Evolutionary conservation across 768 basidiomycete species (phyloP).

Genomic region (Boletus rubroflammeus): DNA sequence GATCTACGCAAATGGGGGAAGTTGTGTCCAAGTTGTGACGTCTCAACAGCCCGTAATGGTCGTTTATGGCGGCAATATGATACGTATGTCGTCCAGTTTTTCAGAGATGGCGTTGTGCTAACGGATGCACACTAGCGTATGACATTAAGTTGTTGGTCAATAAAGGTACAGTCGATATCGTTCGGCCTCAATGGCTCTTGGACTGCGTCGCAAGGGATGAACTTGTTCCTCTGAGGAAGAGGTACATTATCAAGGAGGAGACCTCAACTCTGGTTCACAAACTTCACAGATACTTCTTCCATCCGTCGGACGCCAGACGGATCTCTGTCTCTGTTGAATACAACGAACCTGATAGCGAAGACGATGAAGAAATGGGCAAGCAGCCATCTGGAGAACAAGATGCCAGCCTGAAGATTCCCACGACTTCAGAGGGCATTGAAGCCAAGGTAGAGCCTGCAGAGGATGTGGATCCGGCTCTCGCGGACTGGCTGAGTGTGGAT

Average conservation of each 20-base stretch:
- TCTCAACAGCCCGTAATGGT: conserved; percentile 52
- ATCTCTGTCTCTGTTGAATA: conserved; percentile 51
- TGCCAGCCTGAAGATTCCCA: neutral
- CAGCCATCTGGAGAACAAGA: conserved; percentile 18
- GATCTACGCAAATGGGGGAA: conserved; percentile 69
- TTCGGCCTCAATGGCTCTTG: conserved; percentile 78
- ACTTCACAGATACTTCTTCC: conserved; percentile 68
- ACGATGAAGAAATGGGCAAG: conserved; percentile 25
- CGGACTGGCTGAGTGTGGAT: conserved; percentile 62
- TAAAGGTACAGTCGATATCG: conserved; percentile 66
- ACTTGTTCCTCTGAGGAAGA: conserved; percentile 60
- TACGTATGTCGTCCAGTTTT: conserved; percentile 47
- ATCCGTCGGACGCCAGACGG: conserved; percentile 54
- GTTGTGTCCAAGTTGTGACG: conserved; percentile 56
- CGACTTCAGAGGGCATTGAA: conserved; percentile 1
- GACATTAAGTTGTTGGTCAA: conserved; percentile 68
- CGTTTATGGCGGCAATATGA: conserved; percentile 66
- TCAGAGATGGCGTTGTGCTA: neutral
- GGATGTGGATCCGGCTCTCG: conserved; percentile 45
- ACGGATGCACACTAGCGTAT: conserved; percentile 46
- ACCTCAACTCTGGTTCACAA: neutral
- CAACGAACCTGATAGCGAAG: conserved; percentile 36
- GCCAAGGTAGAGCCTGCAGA: conserved; percentile 29
- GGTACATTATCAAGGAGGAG: conserved; percentile 39
- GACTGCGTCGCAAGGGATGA: conserved; percentile 66